These are phyloP conservation scores for Bauhinia variegata DNA, from an alignment of 306 rosid species.

Conservation along the genomic window DNA sequence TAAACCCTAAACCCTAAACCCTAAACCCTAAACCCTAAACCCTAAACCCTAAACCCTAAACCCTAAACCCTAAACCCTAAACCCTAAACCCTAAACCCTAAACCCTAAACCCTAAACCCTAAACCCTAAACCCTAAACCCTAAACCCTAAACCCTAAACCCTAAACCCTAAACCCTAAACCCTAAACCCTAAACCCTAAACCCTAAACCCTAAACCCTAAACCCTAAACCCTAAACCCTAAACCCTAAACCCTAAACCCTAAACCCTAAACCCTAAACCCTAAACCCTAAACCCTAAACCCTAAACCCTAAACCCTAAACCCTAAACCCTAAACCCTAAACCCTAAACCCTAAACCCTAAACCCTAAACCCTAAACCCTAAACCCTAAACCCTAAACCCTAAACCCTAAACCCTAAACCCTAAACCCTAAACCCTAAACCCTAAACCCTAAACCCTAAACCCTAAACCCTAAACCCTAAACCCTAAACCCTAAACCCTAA, in stretches of 20 bases:
- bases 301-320: conserved; percentile 19
- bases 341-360: conserved; percentile 21
- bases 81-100: not conserved
- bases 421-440: conserved; percentile 27
- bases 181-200: conserved; percentile 1
- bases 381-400: conserved; percentile 17
- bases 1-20: conserved; percentile 22
- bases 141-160: conserved; percentile 25
- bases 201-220: conserved; percentile 24
- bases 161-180: conserved; percentile 16
- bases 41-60: conserved; percentile 21
- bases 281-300: conserved; percentile 7
- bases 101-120: not conserved
- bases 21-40: conserved; percentile 33
- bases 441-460: conserved; percentile 17
- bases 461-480: not conserved
- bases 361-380: conserved; percentile 23
- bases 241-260: conserved; percentile 24
- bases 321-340: conserved; percentile 12
- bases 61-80: conserved; percentile 17
- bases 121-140: conserved; percentile 18
- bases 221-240: conserved; percentile 23
- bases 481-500: conserved; percentile 15
- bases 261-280: conserved; percentile 28
- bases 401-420: conserved; percentile 26